Percentiles rank a stretch among this genome's conserved stretches.
Evolutionary conservation across 352 stramenopile genomes (phyloP).

Genomic region (Pilasporangium apinafurcum): DNA sequence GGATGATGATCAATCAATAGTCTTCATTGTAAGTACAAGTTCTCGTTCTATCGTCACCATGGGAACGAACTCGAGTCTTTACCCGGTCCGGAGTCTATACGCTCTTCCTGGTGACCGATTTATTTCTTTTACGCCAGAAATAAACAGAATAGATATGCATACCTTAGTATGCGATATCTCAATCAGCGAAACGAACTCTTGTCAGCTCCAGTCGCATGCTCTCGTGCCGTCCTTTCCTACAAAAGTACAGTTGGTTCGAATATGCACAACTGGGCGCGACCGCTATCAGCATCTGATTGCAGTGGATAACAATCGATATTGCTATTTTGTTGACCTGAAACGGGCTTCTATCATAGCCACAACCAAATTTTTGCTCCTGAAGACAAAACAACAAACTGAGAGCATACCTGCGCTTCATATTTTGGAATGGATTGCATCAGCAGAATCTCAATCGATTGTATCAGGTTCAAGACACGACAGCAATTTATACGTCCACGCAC

Average conservation of each 20-base stretch:
- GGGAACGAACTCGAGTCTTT: too few species aligned
- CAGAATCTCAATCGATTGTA: slow-evolving; percentile 14
- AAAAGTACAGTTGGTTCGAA: slow-evolving; percentile 4
- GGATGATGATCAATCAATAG: too few species aligned
- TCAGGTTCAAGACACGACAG: slow-evolving; percentile 13
- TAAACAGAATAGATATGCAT: slow-evolving; percentile 3
- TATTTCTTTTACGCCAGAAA: background rate
- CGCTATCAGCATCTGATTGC: slow-evolving; percentile 17
- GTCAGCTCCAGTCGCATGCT: background rate
- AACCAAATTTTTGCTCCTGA: slow-evolving; percentile 19
- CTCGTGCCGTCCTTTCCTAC: slow-evolving; percentile 8
- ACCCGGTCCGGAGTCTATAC: too few species aligned
- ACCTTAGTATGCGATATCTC: background rate
- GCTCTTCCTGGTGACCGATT: background rate
- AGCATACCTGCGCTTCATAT: slow-evolving; percentile 1
- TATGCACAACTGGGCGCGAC: background rate
- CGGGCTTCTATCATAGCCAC: slow-evolving; percentile 18
- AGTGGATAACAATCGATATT: slow-evolving; percentile 32
- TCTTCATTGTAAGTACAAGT: too few species aligned
- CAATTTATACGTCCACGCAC: slow-evolving; percentile 28
- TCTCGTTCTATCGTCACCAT: too few species aligned
- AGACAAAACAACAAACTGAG: slow-evolving; percentile 1
- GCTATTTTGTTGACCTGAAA: slow-evolving; percentile 33
- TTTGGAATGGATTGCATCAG: slow-evolving; percentile 6
- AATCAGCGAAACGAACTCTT: too few species aligned